phyloP scores from a whole-genome alignment of 805 yeast genomes.

The Ogataea methylovora region DNA sequence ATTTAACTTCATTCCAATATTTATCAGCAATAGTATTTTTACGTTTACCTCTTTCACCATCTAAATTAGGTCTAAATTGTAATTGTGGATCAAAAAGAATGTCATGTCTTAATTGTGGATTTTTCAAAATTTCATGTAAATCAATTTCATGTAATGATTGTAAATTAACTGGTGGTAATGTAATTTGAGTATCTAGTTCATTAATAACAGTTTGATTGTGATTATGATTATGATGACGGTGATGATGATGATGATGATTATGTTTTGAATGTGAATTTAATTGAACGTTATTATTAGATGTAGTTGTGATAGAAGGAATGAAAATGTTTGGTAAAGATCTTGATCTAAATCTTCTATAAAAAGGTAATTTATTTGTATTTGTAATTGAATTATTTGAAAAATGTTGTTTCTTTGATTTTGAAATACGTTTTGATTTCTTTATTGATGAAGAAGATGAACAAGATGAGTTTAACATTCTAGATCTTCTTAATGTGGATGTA shows the following conservation, averaged over 20 bases:
- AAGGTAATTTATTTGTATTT: conserved; percentile 7
- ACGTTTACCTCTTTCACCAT: conserved; percentile 82
- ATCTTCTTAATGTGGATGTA: too few species aligned
- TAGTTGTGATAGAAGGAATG: conserved; percentile 14
- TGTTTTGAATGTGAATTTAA: not conserved
- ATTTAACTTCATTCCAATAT: conserved; percentile 74
- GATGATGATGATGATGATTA: conserved; percentile 1
- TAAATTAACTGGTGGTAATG: conserved; percentile 73
- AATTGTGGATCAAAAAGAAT: conserved; percentile 86
- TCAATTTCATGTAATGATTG: conserved; percentile 82
- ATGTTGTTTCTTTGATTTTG: too few species aligned
- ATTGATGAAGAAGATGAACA: too few species aligned
- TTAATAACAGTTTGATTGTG: conserved; percentile 4
- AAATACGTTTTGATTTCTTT: too few species aligned
- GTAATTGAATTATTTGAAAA: too few species aligned
- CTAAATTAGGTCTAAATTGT: conserved; percentile 86
- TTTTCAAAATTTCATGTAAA: conserved; percentile 77
- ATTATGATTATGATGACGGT: conserved; percentile 1
- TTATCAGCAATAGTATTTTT: conserved; percentile 70
- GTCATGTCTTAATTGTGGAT: conserved; percentile 91
- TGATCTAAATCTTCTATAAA: conserved; percentile 22
- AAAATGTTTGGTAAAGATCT: conserved; percentile 28
- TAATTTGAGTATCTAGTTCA: conserved; percentile 16
- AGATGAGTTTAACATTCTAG: too few species aligned
- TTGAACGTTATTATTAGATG: not conserved